These are phyloP conservation scores for Glomus cerebriforme DNA, from an alignment of 192 early-diverging fungal species.

Conservation along the genomic window DNA sequence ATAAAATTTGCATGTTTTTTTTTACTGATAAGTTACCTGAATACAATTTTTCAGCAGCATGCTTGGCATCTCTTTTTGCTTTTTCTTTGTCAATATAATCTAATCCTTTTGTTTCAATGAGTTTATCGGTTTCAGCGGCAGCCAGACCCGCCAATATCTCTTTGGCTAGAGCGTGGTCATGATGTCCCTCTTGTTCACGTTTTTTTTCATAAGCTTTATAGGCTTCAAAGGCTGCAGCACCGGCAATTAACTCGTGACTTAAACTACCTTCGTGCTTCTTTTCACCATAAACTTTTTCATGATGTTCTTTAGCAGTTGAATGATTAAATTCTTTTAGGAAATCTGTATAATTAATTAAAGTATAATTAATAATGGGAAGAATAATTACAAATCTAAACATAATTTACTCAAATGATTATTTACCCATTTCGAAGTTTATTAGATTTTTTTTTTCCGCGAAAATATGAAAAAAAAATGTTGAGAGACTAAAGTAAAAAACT, in stretches of 20 bases:
- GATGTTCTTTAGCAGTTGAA: not conserved
- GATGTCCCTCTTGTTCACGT: not conserved
- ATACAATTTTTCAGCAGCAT: conserved; percentile 40
- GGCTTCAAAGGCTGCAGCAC: conserved; percentile 57
- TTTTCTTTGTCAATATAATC: conserved; percentile 45
- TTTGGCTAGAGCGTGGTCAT: conserved; percentile 35
- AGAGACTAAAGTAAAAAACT: too few relatives aligned
- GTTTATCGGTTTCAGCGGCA: conserved; percentile 42
- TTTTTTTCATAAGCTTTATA: conserved; percentile 45
- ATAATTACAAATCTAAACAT: too few relatives aligned
- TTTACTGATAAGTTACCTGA: not conserved
- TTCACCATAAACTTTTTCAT: conserved; percentile 29
- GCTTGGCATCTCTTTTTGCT: conserved; percentile 38
- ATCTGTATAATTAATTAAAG: too few relatives aligned
- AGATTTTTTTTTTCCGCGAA: too few relatives aligned
- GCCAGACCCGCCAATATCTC: conserved; percentile 46
- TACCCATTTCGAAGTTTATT: too few relatives aligned
- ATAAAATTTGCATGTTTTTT: too few relatives aligned
- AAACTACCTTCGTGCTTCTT: conserved; percentile 36
- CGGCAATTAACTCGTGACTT: conserved; percentile 48
- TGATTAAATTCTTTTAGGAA: too few relatives aligned
- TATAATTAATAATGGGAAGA: too few relatives aligned
- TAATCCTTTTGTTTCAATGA: conserved; percentile 47
- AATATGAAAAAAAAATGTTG: too few relatives aligned
- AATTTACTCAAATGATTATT: too few relatives aligned